These are phyloP conservation scores for Tilletia indica DNA, from an alignment of 1,284 basidiomycete species.

Conservation along the genomic window DNA sequence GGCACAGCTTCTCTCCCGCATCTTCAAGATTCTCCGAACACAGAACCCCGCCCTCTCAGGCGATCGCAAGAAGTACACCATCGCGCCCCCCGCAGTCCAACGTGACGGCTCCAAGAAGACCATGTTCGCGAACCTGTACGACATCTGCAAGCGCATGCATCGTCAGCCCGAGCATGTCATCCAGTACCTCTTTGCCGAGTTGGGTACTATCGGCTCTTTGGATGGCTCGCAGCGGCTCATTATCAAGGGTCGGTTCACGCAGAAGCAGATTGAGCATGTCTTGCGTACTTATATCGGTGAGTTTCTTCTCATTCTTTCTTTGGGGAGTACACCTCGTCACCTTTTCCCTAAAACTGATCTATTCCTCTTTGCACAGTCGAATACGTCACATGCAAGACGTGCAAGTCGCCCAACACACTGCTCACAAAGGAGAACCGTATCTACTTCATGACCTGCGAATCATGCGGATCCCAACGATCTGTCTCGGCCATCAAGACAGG, in stretches of 20 bases:
- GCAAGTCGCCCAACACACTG: slow-evolving; percentile 95
- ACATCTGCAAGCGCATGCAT: slow-evolving; percentile 99
- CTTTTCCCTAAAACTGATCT: slow-evolving; percentile 14
- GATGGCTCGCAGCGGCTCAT: slow-evolving; percentile 89
- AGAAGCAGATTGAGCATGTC: slow-evolving; percentile 98
- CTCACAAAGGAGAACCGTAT: slow-evolving; percentile 94
- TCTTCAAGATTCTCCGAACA: slow-evolving; percentile 85
- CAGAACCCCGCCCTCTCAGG: slow-evolving; percentile 85
- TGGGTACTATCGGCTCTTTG: slow-evolving; percentile 95
- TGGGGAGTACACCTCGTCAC: slow-evolving; percentile 6
- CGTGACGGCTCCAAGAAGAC: slow-evolving; percentile 94
- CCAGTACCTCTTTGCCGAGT: slow-evolving; percentile 93
- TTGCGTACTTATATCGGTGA: slow-evolving; percentile 90
- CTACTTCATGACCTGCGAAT: slow-evolving; percentile 97
- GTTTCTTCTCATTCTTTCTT: slow-evolving; percentile 17
- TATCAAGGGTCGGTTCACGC: slow-evolving; percentile 96
- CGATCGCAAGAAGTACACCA: slow-evolving; percentile 84
- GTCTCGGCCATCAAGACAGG: slow-evolving; percentile 97
- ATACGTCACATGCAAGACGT: slow-evolving; percentile 99
- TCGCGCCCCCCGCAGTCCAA: slow-evolving; percentile 91
- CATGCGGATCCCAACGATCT: slow-evolving; percentile 85
- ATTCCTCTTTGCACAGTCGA: slow-evolving; percentile 67
- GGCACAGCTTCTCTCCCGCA: slow-evolving; percentile 79
- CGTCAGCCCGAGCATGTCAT: slow-evolving; percentile 99
- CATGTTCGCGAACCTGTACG: slow-evolving; percentile 91